Evolutionary conservation across 495 filamentous ascomycete genomes (phyloP), one percentile per base, ranked within the genome.

Genomic region (Oleoguttula mirabilis): DNA sequence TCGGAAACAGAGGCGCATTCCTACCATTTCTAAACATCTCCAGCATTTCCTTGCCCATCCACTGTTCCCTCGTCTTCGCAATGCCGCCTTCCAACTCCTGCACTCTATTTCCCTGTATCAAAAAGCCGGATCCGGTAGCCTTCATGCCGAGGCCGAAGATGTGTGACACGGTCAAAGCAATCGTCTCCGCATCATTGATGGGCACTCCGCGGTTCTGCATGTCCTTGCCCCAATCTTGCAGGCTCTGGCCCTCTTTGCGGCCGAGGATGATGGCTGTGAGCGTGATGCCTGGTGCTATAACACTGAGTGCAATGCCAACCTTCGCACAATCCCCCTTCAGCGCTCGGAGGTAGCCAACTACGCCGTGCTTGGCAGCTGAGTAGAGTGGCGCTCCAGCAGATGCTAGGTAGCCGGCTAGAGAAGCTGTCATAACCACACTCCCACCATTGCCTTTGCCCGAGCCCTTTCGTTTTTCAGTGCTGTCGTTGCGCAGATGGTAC

Each of bases 1-100:
- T 51, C 19, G 47, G 47, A 45, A 61, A 61, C 39, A 61, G 23
- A 22, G 54, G 51, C 2, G 56, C 58, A 25, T 46, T 37, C 14
- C 59, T 25, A 25, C 59, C 59, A 6, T 55, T 43, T 15, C 55
- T 40, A 38, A 60, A 61, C 39, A 58, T 31, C 24, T 58, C 57
- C 44, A 61, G 42, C 57, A 60, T 60, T 39, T 61, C 59, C 50
- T 52, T 58, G 3, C 57, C 46, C 59, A 61, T 61, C 59, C 59
- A 61, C 28, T 41, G 31, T 47, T 54, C 48, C 39, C 59, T 55
- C 23, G 33, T 21, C 47, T 56, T 60, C 23, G 59, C 59, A 25
- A 61, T 34, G 0, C 55, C 55, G n/a, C 47, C 42, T 44, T 61
- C 59, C 16, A 60, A 31, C 40, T 61, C 59, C 36, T 48, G 39